Percentiles rank a stretch among this genome's conserved stretches.
Conservation (phyloP, 768 basidiomycete species). For the Suillus subaureus region DNA sequence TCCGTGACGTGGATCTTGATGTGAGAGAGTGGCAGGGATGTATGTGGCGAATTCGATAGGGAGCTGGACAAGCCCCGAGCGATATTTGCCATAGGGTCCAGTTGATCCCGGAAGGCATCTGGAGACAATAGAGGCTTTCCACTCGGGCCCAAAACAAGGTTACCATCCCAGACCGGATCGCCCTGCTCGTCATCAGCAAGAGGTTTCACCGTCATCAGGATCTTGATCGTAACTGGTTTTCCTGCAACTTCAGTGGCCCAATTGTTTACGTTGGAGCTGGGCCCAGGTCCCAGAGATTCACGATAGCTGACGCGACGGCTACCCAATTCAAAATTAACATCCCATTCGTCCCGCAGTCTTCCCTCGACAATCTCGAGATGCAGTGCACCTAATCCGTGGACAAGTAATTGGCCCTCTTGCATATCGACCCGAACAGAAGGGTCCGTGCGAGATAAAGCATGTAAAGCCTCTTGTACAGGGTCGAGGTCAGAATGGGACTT, state of each 20-base stretch:
- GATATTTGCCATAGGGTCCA: slow-evolving; percentile 53
- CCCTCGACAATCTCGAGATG: slow-evolving; percentile 90
- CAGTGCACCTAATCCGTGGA: slow-evolving; percentile 82
- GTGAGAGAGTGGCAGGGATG: slow-evolving; percentile 68
- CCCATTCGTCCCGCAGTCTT: slow-evolving; percentile 81
- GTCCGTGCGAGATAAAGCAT: slow-evolving; percentile 77
- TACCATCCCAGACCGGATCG: slow-evolving; percentile 76
- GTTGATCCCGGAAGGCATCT: slow-evolving; percentile 44
- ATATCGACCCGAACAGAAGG: slow-evolving; percentile 82
- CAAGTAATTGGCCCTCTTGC: slow-evolving; percentile 81
- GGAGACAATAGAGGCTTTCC: slow-evolving; percentile 56
- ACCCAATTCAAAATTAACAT: slow-evolving; percentile 76
- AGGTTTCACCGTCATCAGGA: slow-evolving; percentile 58
- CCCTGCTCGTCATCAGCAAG: slow-evolving; percentile 58
- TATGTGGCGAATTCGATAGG: slow-evolving; percentile 79
- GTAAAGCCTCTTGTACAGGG: slow-evolving; percentile 76
- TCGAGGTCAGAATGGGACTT: slow-evolving; percentile 77
- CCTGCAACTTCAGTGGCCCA: slow-evolving; percentile 72
- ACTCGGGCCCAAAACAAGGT: slow-evolving; percentile 61
- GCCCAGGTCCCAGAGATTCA: slow-evolving; percentile 50
- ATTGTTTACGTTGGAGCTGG: slow-evolving; percentile 35
- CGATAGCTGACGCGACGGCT: slow-evolving; percentile 79
- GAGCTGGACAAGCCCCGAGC: slow-evolving; percentile 71
- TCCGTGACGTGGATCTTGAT: slow-evolving; percentile 57
- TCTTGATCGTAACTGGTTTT: slow-evolving; percentile 48